phyloP scores from a whole-genome alignment of 371 early-diverging fungal genomes.

The Rhizopus delemar region DNA sequence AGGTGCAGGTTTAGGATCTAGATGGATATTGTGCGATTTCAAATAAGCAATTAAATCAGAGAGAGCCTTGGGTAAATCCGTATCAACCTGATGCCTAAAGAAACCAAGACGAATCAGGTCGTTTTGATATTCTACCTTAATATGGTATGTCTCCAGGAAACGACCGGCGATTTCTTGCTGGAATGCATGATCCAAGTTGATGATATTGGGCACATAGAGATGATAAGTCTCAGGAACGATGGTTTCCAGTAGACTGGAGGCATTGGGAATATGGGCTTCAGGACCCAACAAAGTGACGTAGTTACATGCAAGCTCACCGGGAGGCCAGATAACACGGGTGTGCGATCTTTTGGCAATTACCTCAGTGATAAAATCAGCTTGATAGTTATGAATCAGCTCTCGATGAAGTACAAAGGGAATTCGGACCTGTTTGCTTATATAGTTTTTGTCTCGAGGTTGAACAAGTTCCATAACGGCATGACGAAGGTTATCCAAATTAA shows the following conservation, averaged over 20 bases:
- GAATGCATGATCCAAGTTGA: conserved; percentile 1
- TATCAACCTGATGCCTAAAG: conserved; percentile 9
- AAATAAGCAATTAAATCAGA: conserved; percentile 12
- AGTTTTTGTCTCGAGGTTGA: conserved; percentile 59
- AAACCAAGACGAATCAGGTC: conserved; percentile 12
- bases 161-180: conserved; percentile 4
- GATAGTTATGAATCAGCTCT: conserved; percentile 43
- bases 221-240: conserved; percentile 46
- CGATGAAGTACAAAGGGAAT: conserved; percentile 56
- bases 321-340: conserved; percentile 56
- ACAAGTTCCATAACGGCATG: conserved; percentile 71
- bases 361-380: conserved; percentile 35
- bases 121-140: conserved; percentile 5
- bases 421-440: conserved; percentile 31
- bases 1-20: background rate
- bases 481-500: conserved; percentile 64
- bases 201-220: conserved; percentile 22
- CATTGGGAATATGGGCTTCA: conserved; percentile 40
- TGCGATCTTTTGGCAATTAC: conserved; percentile 57
- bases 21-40: conserved; percentile 8
- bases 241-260: conserved; percentile 36
- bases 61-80: conserved; percentile 12
- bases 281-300: conserved; percentile 45
- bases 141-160: conserved; percentile 5
- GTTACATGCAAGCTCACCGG: conserved; percentile 43